Conservation (phyloP, 2,329 filamentous ascomycete genomes). For the Alternaria dauci region DNA sequence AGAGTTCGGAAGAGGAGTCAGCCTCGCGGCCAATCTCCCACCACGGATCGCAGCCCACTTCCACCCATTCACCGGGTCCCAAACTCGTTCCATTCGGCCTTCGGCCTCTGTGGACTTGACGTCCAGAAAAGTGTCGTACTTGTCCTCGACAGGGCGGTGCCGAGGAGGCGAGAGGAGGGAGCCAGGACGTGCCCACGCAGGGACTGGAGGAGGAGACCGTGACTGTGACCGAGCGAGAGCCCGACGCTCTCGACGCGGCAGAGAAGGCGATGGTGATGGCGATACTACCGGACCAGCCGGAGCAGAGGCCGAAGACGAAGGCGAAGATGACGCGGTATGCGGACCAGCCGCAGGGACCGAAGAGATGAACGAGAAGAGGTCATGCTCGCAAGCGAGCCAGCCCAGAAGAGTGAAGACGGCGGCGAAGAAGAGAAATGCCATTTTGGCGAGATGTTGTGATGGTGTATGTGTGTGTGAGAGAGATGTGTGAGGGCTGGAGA, state of each 20-base stretch:
- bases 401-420: constrained; percentile 11
- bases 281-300: constrained; percentile 5
- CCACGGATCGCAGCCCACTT: constrained; percentile 7
- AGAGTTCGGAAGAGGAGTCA: not conserved
- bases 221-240: constrained; percentile 4
- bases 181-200: not conserved
- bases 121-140: constrained; percentile 11
- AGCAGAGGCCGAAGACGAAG: not conserved
- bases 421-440: constrained; percentile 14
- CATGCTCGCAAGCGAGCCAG: constrained; percentile 12
- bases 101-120: not conserved
- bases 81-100: constrained; percentile 10
- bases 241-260: constrained; percentile 8
- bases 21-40: not conserved
- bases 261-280: not conserved
- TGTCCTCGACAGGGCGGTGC: not conserved
- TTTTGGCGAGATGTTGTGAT: not conserved
- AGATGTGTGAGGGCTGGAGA: constrained; percentile 4
- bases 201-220: not conserved
- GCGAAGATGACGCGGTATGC: not conserved
- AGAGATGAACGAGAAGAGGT: not conserved
- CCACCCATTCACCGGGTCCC: constrained; percentile 9
- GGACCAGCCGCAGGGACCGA: constrained; percentile 6
- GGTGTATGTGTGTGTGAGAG: not conserved
- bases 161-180: constrained; percentile 3